phyloP scores from a whole-genome alignment of 441 rosid species.

The Populus hybrid region DNA sequence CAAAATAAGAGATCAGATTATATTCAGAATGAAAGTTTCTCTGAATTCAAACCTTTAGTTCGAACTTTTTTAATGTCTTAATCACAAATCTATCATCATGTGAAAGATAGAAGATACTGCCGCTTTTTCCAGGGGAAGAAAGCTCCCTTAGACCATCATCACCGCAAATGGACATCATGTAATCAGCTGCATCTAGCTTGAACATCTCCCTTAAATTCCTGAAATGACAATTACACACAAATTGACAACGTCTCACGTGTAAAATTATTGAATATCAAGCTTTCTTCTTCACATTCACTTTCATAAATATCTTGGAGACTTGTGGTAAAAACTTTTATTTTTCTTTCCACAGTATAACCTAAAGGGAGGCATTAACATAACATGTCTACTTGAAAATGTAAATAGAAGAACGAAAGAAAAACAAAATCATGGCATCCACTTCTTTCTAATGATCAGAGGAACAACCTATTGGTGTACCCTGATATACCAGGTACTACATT shows the following conservation, averaged over 20 bases:
- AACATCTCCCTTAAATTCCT: conserved; percentile 98
- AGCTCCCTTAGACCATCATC: conserved; percentile 85
- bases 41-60: conserved; percentile 67
- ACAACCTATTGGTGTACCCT: not conserved
- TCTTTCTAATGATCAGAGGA: not conserved
- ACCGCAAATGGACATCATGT: conserved; percentile 99
- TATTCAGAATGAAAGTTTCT: not conserved
- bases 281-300: not conserved
- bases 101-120: conserved; percentile 92
- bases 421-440: not conserved
- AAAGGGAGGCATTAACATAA: not conserved
- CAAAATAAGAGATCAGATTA: not conserved
- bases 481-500: not conserved
- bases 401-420: not conserved
- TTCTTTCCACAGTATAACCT: not conserved
- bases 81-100: conserved; percentile 92
- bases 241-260: conserved; percentile 5
- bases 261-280: not conserved
- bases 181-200: conserved; percentile 96
- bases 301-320: too few species aligned
- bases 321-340: not conserved
- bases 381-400: not conserved
- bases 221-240: conserved; percentile 20
- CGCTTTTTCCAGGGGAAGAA: conserved; percentile 95
- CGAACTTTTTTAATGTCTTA: conserved; percentile 78